Evolutionary conservation across 2,329 filamentous ascomycete genomes (phyloP), one percentile per base, ranked within the genome.

Genomic region (Neonectria faginata): DNA sequence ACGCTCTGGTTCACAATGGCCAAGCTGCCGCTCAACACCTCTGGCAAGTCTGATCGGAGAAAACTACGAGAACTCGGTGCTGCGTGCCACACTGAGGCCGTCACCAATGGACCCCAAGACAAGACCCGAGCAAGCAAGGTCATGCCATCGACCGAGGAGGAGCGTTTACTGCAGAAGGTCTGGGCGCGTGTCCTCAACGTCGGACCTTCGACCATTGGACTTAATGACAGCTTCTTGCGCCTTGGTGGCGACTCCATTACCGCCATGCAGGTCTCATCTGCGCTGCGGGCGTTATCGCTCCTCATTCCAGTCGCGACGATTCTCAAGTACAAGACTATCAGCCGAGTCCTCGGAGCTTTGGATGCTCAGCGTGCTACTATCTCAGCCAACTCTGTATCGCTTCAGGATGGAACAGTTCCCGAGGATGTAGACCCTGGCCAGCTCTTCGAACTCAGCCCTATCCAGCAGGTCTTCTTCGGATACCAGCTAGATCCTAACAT

Each of bases 151-250:
- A 14, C 1, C 18, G 25, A 2, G 45, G 27, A 45, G 11, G 33
- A 76, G 27, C 52, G 60, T 8, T 68, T 70, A 1, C 64, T 82
- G 12, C 75, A 70, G 10, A 53, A 64, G 10, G 69, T 79, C n/a
- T 84, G 82, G 79, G 71, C 74, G 5, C 70, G 74, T 1, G 72
- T 60, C 0, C 61, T 64, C 8, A 64, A 64, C 16, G 9, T 60
- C 18, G 45, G 39, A 4, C 9, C 22, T n/a, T 9, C 33, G 3
- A 65, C 25, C 20, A 31, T 65, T 12, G 53, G 62, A 6, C 53
- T 62, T 4, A 41, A 57, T 22, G 62, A 65, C 39, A 22, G 20
- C 31, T 65, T 65, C n/a, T 55, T 31, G 16, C 47, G 53, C 3
- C 53, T 65, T 39, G 62, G 62, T 29, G 62, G 58, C 5, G 62